Evolutionary conservation across 2,329 filamentous ascomycete genomes (phyloP).

Genomic region (Colletotrichum ledebouriae): DNA sequence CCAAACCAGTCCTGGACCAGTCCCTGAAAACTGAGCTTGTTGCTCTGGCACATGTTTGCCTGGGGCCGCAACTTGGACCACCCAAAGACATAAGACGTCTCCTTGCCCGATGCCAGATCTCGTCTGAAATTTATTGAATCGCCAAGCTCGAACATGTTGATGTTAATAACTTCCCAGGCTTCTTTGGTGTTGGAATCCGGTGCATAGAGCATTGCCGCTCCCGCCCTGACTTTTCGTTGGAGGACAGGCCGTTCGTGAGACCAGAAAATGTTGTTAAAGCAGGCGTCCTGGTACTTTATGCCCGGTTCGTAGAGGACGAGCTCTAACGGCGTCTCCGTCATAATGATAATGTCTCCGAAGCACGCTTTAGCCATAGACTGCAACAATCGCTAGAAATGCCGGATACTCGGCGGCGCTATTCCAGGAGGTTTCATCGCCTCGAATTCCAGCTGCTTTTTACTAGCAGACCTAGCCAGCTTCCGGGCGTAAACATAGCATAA

Average conservation of each 20-base stretch:
- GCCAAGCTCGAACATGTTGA: slow-evolving; percentile 19
- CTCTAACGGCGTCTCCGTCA: slow-evolving; percentile 20
- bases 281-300: slow-evolving; percentile 8
- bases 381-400: slow-evolving; percentile 24
- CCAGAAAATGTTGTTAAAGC: slow-evolving; percentile 22
- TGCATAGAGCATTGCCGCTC: slow-evolving; percentile 8
- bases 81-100: slow-evolving; percentile 13
- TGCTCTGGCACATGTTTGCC: slow-evolving; percentile 20
- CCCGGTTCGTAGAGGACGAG: slow-evolving; percentile 25
- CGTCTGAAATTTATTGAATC: slow-evolving; percentile 2
- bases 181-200: slow-evolving; percentile 18
- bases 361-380: slow-evolving; percentile 21
- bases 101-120: slow-evolving; percentile 14
- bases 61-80: slow-evolving; percentile 1
- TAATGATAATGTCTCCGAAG: slow-evolving; percentile 23
- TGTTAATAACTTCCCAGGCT: slow-evolving; percentile 9
- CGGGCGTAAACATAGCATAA: slow-evolving; percentile 23
- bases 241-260: slow-evolving; percentile 21
- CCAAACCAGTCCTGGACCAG: slow-evolving; percentile 9
- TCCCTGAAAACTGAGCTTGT: slow-evolving; percentile 14
- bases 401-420: slow-evolving; percentile 13
- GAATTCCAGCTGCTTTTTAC: slow-evolving; percentile 10
- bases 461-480: slow-evolving; percentile 16
- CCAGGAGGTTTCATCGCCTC: slow-evolving; percentile 6
- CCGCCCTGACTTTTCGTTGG: slow-evolving; percentile 4